These are phyloP conservation scores for Ephemerocybe angulata DNA, from an alignment of 768 basidiomycete genomes.

Conservation along the genomic window DNA sequence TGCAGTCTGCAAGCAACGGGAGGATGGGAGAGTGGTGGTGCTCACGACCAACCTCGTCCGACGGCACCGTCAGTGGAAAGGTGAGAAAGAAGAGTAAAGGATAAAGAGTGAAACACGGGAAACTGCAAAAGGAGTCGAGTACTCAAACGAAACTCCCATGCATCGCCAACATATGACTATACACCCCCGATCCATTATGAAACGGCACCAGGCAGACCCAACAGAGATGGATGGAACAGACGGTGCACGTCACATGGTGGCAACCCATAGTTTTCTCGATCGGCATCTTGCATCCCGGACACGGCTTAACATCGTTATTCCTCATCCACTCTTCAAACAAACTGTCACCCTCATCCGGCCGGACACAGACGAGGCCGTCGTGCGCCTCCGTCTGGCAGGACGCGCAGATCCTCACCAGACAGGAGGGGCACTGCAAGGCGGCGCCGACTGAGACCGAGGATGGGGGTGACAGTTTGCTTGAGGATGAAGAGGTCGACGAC, in stretches of 20 bases:
- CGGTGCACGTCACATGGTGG: conserved; percentile 78
- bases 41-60: too few species aligned
- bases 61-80: too few species aligned
- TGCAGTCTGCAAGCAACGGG: too few species aligned
- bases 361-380: conserved; percentile 63
- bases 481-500: background rate
- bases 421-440: conserved; percentile 66
- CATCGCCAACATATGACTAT: conserved; percentile 65
- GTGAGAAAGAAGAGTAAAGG: too few species aligned
- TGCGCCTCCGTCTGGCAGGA: conserved; percentile 55
- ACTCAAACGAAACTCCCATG: conserved; percentile 59
- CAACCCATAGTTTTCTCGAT: conserved; percentile 77
- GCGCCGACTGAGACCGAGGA: conserved; percentile 26
- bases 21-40: too few species aligned
- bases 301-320: conserved; percentile 65
- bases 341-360: conserved; percentile 50
- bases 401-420: conserved; percentile 66
- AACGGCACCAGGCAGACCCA: conserved; percentile 79
- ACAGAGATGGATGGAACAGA: conserved; percentile 74
- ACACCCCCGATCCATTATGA: conserved; percentile 64
- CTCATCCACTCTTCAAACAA: conserved; percentile 64
- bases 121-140: too few species aligned
- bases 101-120: too few species aligned
- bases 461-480: background rate
- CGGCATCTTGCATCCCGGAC: conserved; percentile 65